Base-by-base conservation (phyloP, 1,284 basidiomycete species). In the Ustanciosporium gigantosporum region DNA sequence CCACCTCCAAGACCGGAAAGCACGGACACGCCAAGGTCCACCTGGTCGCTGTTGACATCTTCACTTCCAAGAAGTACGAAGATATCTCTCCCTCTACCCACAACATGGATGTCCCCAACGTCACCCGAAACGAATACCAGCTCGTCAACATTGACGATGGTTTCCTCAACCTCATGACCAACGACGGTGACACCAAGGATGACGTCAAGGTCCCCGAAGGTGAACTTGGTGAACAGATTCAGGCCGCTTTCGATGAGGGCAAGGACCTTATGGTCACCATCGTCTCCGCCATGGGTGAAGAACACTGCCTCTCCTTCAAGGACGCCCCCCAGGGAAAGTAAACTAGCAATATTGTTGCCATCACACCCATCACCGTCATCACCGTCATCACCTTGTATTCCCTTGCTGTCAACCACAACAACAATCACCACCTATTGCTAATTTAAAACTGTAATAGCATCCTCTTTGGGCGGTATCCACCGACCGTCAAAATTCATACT, bases 1-100 rank as follows among this genome's bases (percentile, higher is more conserved):
- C 93, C 67, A 98, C 95, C 83, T 98, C 94, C 80, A 98, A 98
- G 86, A 95, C 91, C 45, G 92, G 91, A 42, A 80, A 80, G 87
- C 94, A 97, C 85, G 94, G 94, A 78, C 95, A 98, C 84, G 94
- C 95, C 81, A 98, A 98, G 84, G 94, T 97, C 79, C 91, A 98
- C 83, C 85, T 98, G 72, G 86, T 97, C 77, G 95, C 87, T 79
- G 89, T 89, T 79, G 95, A 98, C 83, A 93, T 66, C 61, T 66
- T 75, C 55, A 74, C 73, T 40, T 43, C 46, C 43, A 50, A 57
- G 48, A 66, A 68, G 66, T 50, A 40, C 46, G 94, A 98, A 85
- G 94, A 97, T 85, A 93, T 97, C 81, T 94, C 83, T 73, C 94
- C 94, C 78, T 98, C 95, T 76, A 95, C 91, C 77, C 91, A 95